Percentiles rank a stretch among this genome's conserved stretches.
Conservation (phyloP, 192 early-diverging fungal species). For the Coemansia sp. region DNA sequence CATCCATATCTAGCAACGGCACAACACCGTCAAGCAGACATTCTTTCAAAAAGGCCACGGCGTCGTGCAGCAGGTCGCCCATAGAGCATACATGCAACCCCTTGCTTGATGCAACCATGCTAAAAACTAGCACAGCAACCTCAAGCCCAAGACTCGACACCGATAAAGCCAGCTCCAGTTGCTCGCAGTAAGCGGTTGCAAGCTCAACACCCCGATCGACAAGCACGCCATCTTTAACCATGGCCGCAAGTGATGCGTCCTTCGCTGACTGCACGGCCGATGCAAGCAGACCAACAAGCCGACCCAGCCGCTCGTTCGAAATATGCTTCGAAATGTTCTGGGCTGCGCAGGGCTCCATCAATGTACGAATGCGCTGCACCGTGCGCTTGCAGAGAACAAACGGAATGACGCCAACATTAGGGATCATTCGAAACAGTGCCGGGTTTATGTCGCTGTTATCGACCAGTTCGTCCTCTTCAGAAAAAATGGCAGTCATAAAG, state of each 20-base stretch:
- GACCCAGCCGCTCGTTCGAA: conserved; percentile 13
- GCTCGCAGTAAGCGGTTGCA: conserved; percentile 16
- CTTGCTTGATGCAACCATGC: conserved; percentile 24
- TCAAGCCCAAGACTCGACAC: conserved; percentile 33
- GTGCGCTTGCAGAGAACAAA: conserved; percentile 23
- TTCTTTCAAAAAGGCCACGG: conserved; percentile 30
- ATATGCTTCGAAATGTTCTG: conserved; percentile 11
- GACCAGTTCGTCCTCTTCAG: conserved; percentile 27
- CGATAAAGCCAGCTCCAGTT: conserved; percentile 18
- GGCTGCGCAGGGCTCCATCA: conserved; percentile 20
- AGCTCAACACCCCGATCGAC: conserved; percentile 15
- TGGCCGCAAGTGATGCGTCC: conserved; percentile 16
- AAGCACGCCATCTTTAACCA: conserved; percentile 25
- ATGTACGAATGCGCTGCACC: conserved; percentile 13
- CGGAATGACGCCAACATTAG: not conserved
- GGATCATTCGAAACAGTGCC: conserved; percentile 10
- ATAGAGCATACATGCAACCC: conserved; percentile 24
- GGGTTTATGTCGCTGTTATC: not conserved
- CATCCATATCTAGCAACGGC: conserved; percentile 28
- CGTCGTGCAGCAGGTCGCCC: conserved; percentile 30
- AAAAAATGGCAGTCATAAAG: conserved; percentile 26
- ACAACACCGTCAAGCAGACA: conserved; percentile 34
- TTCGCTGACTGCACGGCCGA: conserved; percentile 30
- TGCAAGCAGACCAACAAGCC: conserved; percentile 25
- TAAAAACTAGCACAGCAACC: conserved; percentile 17